Conservation (phyloP, 2,329 filamentous ascomycete species). For the Xylaria sp. region DNA sequence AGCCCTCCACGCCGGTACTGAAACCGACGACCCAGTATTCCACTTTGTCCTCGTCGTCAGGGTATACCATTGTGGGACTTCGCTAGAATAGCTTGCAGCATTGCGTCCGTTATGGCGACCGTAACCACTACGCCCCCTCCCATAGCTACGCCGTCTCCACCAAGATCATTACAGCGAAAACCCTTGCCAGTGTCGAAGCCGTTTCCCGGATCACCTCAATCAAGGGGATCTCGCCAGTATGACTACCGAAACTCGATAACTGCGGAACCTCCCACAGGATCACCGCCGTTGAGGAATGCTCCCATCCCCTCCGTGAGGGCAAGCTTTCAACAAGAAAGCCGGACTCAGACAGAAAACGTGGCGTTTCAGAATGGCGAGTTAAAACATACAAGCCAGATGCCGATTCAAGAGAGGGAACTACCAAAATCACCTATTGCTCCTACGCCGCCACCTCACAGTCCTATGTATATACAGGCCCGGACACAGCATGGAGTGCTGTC, state of each 20-base stretch:
- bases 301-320: slow-evolving; percentile 63
- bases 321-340: slow-evolving; percentile 59
- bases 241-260: slow-evolving; percentile 12
- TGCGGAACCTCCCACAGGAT: slow-evolving; percentile 33
- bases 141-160: slow-evolving; percentile 36
- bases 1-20: slow-evolving; percentile 17
- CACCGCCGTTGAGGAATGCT: slow-evolving; percentile 55
- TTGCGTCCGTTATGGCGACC: slow-evolving; percentile 38
- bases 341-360: slow-evolving; percentile 58
- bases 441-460: slow-evolving; percentile 48
- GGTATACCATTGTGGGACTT: slow-evolving; percentile 30
- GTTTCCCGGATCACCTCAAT: slow-evolving; percentile 44
- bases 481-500: slow-evolving; percentile 23
- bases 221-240: slow-evolving; percentile 38
- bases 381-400: slow-evolving; percentile 25
- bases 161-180: slow-evolving; percentile 39
- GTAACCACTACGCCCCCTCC: slow-evolving; percentile 38
- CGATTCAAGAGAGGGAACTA: slow-evolving; percentile 38
- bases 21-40: slow-evolving; percentile 12
- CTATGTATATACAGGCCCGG: slow-evolving; percentile 30
- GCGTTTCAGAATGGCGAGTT: slow-evolving; percentile 53
- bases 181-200: slow-evolving; percentile 37
- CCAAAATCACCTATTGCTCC: slow-evolving; percentile 45
- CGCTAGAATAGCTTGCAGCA: slow-evolving; percentile 24
- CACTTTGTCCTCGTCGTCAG: slow-evolving; percentile 17